Percentiles rank a stretch among this genome's conserved stretches.
These are phyloP conservation scores for Astrothelium subdiscretum DNA, from an alignment of 495 filamentous ascomycete genomes.

Conservation along the genomic window DNA sequence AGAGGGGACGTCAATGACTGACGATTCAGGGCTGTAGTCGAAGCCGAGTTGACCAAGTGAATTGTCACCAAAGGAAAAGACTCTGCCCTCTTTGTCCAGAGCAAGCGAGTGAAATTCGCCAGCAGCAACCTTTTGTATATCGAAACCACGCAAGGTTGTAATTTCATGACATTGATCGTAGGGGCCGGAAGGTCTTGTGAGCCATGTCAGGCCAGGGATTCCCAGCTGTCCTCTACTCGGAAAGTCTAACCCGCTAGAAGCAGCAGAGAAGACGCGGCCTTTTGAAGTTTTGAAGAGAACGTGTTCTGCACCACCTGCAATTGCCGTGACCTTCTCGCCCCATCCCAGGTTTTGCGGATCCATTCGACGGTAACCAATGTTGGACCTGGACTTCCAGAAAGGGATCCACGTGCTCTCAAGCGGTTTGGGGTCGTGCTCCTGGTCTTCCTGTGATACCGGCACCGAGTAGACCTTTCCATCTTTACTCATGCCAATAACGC, in stretches of 20 bases:
- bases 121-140: conserved; percentile 60
- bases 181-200: conserved; percentile 60
- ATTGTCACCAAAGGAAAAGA: conserved; percentile 91
- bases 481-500: conserved; percentile 67
- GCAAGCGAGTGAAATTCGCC: conserved; percentile 82
- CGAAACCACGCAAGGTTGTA: conserved; percentile 47
- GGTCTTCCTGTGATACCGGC: conserved; percentile 62
- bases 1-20: conserved; percentile 56
- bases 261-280: conserved; percentile 78
- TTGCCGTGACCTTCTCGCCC: conserved; percentile 61
- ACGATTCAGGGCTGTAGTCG: conserved; percentile 46
- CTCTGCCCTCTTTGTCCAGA: conserved; percentile 57
- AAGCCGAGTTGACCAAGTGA: conserved; percentile 76
- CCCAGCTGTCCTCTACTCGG: conserved; percentile 80
- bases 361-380: conserved; percentile 58
- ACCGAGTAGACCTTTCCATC: conserved; percentile 79
- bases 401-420: conserved; percentile 62
- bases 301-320: conserved; percentile 73
- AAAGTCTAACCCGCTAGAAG: conserved; percentile 62
- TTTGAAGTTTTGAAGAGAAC: conserved; percentile 71
- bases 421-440: conserved; percentile 48
- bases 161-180: conserved; percentile 75
- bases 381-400: conserved; percentile 49
- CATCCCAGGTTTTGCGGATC: conserved; percentile 54
- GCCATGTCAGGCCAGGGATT: conserved; percentile 68